Percentiles rank a stretch among this genome's conserved stretches.
Evolutionary conservation across 2,329 filamentous ascomycete species (phyloP).

Genomic region (Sclerotiophoma versabilis): DNA sequence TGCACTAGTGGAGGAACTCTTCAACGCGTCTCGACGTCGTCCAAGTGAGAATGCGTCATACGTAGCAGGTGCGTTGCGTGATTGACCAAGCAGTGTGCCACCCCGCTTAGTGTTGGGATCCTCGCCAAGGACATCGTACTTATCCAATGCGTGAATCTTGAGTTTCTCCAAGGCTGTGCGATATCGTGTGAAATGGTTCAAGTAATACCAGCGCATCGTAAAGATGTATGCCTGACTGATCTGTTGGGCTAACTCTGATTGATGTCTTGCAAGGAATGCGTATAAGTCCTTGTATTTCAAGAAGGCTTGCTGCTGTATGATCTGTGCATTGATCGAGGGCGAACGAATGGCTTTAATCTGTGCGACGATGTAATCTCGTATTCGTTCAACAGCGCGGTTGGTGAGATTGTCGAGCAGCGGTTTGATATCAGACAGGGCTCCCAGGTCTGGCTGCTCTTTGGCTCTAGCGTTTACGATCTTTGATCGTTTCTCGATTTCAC

Average conservation of each 20-base stretch:
- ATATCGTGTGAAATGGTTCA: constrained; percentile 89
- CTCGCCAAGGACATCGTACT: constrained; percentile 80
- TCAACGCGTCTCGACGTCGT: constrained; percentile 82
- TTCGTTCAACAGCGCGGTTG: constrained; percentile 88
- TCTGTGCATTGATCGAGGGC: constrained; percentile 95
- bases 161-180: constrained; percentile 83
- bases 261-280: constrained; percentile 81
- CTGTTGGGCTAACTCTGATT: constrained; percentile 83
- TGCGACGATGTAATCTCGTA: constrained; percentile 90
- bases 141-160: constrained; percentile 82
- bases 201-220: constrained; percentile 98
- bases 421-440: constrained; percentile 81
- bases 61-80: constrained; percentile 59
- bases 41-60: constrained; percentile 92
- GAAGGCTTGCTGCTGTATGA: constrained; percentile 93
- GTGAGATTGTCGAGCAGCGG: constrained; percentile 86
- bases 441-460: constrained; percentile 66
- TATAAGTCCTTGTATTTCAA: constrained; percentile 88
- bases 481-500: constrained; percentile 82
- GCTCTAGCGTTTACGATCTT: constrained; percentile 73
- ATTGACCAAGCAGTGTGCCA: constrained; percentile 48
- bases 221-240: constrained; percentile 95
- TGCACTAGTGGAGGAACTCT: constrained; percentile 74
- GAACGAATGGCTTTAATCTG: constrained; percentile 95
- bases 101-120: constrained; percentile 73